Conservation (phyloP, 2,329 filamentous ascomycete genomes). For the Rhynchosporium graminicola region DNA sequence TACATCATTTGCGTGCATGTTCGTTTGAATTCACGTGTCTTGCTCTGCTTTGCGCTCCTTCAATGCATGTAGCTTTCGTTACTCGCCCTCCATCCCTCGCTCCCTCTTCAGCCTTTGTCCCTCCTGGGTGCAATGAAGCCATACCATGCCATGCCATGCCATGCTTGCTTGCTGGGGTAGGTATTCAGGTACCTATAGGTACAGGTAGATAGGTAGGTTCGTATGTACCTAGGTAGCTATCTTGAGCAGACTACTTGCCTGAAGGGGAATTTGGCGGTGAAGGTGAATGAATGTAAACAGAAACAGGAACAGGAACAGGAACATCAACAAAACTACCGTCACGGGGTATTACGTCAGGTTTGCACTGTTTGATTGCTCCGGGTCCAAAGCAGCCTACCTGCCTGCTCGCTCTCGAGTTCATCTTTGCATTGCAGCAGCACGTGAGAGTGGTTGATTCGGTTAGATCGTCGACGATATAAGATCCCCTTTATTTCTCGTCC, state of each 20-base stretch:
- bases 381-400: background rate
- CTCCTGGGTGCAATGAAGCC: no score
- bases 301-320: background rate
- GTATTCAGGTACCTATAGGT: no score
- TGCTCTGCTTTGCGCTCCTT: background rate
- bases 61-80: no score
- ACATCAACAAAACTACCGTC: background rate
- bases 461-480: conserved; percentile 9
- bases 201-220: no score
- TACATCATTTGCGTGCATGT: no score
- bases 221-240: background rate
- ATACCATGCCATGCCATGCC: no score
- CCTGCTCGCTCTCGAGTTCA: background rate
- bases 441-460: conserved; percentile 4
- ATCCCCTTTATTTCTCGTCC: background rate
- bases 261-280: background rate
- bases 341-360: conserved; percentile 10
- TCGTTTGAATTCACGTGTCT: no score
- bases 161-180: no score
- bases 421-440: background rate
- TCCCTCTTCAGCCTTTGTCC: no score
- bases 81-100: no score
- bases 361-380: background rate
- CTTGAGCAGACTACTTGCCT: background rate
- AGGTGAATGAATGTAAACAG: background rate